Conservation (phyloP, 2,329 filamentous ascomycete genomes). For the Cytospora piceae region DNA sequence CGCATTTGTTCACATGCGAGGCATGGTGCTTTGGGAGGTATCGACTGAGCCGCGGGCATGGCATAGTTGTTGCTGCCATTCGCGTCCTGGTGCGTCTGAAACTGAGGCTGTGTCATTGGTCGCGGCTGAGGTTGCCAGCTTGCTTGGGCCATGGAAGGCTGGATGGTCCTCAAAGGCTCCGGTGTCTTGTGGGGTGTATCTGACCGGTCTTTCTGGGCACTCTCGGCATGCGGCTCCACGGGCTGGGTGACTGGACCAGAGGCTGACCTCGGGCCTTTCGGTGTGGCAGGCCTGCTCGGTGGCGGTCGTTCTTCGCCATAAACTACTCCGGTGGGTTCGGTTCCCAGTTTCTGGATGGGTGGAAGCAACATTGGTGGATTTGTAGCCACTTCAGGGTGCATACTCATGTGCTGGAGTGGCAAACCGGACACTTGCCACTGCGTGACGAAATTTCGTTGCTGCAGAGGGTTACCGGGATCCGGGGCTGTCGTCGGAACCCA, state of each 20-base stretch:
- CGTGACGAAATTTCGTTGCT: not conserved
- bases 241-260: slow-evolving; percentile 3
- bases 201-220: not conserved
- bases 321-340: not conserved
- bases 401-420: slow-evolving; percentile 15
- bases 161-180: not conserved
- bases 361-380: not conserved
- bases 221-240: not conserved
- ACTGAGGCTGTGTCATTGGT: not conserved
- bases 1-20: slow-evolving; percentile 38
- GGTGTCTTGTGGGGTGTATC: not conserved
- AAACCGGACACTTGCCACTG: slow-evolving; percentile 21
- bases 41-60: slow-evolving; percentile 11
- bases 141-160: slow-evolving; percentile 4
- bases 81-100: not conserved
- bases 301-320: not conserved
- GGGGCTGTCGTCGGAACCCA: not conserved
- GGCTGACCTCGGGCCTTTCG: not conserved
- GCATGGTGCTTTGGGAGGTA: slow-evolving; percentile 37
- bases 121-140: not conserved
- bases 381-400: not conserved
- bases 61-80: slow-evolving; percentile 3
- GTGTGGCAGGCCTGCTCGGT: not conserved
- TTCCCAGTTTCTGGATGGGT: not conserved
- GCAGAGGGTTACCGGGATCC: not conserved